These are phyloP conservation scores for Neurospora sp. DNA, from an alignment of 495 filamentous ascomycete genomes.

Conservation along the genomic window DNA sequence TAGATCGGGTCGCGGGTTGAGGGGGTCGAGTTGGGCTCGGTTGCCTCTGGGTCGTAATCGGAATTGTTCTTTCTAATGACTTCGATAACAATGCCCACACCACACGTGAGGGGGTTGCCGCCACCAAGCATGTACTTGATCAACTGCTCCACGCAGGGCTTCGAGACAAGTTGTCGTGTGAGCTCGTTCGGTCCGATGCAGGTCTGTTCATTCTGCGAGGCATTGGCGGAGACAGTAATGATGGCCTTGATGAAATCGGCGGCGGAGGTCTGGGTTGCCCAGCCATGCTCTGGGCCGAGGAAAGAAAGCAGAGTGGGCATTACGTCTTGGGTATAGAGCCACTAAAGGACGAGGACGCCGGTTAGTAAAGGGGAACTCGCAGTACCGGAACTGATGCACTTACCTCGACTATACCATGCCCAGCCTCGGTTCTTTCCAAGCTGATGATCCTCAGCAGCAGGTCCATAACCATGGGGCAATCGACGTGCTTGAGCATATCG, in stretches of 20 bases:
- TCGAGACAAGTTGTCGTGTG: conserved; percentile 91
- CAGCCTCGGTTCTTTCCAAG: conserved; percentile 84
- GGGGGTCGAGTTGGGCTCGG: conserved; percentile 64
- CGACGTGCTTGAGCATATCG: conserved; percentile 85
- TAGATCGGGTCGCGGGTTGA: conserved; percentile 92
- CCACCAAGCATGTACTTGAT: conserved; percentile 87
- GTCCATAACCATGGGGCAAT: conserved; percentile 99
- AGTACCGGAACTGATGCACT: conserved; percentile 14
- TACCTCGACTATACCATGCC: conserved; percentile 91
- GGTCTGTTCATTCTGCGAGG: conserved; percentile 91
- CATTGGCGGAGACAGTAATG: conserved; percentile 97
- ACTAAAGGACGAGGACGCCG: conserved; percentile 40
- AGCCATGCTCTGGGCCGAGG: conserved; percentile 67
- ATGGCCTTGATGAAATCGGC: conserved; percentile 98
- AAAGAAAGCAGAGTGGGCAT: conserved; percentile 83
- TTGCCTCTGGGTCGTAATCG: conserved; percentile 90
- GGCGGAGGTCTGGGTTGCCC: conserved; percentile 88
- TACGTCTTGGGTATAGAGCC: conserved; percentile 86
- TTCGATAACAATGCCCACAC: conserved; percentile 95
- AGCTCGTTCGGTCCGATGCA: conserved; percentile 97
- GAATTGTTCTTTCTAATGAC: conserved; percentile 99
- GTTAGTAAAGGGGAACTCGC: not conserved
- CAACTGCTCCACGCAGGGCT: conserved; percentile 67
- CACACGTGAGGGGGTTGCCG: conserved; percentile 90
- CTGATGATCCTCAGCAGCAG: conserved; percentile 95